Evolutionary conservation across 2,329 filamentous ascomycete genomes (phyloP), one percentile per base, ranked within the genome.

Genomic region (Pseudogymnoascus sp.): DNA sequence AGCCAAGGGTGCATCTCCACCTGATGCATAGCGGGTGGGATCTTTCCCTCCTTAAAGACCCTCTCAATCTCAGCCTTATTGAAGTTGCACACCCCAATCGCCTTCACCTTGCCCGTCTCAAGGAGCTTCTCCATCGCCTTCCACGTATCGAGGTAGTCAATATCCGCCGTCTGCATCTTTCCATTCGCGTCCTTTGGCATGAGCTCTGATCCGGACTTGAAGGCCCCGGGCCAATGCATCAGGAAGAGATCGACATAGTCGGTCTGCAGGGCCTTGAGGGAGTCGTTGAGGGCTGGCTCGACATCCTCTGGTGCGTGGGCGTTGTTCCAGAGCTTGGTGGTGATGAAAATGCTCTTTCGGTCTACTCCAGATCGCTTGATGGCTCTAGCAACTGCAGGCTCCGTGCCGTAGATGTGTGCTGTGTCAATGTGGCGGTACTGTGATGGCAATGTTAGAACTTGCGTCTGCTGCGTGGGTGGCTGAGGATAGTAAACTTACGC

Each of bases 51-150:
- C n/a, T 73, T 66, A 35, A 77, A 60, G 11, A 78, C 67, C 6
- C 67, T 62, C 64, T 76, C 69, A 4, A 78, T 65, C n/a, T 78
- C 72, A 6, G 64, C 62, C 61, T 68, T 68, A 5, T 72, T 72
- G 74, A 86, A 87, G 73, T 87, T 87, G 61, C 81, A 85, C 47
- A 87, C 77, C 57, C 85, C 84, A 60, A 87, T 84, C 62, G 81
- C 74, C 63, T 76, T 78, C 3, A 79, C 78, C 66, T 82, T 78
- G 65, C 79, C 79, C 2, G 77, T 75, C 11, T 73, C 70, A 32
- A 84, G 75, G 18, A 86, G 68, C 64, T 78, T 76, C 70, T 83
- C 79, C 78, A 87, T 80, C 2, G 78, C 78, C 35, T 77, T 73
- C 81, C 82, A 87, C 59, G 83, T 86, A 60, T 77, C 71, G 43